phyloP scores from a whole-genome alignment of 2,329 filamentous ascomycete genomes.

The Aspergillus ochraceus region DNA sequence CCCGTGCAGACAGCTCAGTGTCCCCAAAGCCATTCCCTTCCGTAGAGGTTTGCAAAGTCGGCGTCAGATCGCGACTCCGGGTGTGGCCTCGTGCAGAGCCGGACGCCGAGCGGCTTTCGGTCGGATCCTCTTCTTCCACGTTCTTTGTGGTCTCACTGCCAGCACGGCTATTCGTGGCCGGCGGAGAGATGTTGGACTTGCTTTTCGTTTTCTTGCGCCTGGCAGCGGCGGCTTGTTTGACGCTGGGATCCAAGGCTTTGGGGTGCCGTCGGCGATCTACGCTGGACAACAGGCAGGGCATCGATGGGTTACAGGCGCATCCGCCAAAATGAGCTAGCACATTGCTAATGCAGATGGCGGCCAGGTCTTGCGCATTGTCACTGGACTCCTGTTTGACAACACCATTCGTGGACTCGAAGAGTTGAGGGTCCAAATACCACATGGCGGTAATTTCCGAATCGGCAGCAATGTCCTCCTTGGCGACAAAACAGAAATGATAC shows the following conservation, averaged over 20 bases:
- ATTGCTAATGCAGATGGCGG: constrained; percentile 48
- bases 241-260: constrained; percentile 30
- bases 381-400: constrained; percentile 42
- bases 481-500: constrained; percentile 91
- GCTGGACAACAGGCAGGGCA: constrained; percentile 42
- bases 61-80: constrained; percentile 62
- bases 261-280: constrained; percentile 45
- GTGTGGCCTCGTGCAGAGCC: constrained; percentile 58
- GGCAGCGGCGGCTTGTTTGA: constrained; percentile 44
- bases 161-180: constrained; percentile 59
- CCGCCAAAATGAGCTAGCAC: constrained; percentile 51
- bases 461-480: constrained; percentile 71
- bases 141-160: constrained; percentile 58
- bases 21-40: constrained; percentile 39
- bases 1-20: constrained; percentile 60
- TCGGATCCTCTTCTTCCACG: constrained; percentile 56
- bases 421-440: constrained; percentile 48
- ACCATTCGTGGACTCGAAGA: constrained; percentile 39
- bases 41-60: constrained; percentile 50
- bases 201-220: constrained; percentile 51
- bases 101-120: constrained; percentile 58
- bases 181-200: constrained; percentile 53
- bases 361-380: constrained; percentile 42
- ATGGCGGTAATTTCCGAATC: constrained; percentile 50
- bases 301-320: constrained; percentile 45